These are phyloP conservation scores for Liriodendron chinense DNA, from an alignment of 164 flowering plant genomes.

Conservation along the genomic window DNA sequence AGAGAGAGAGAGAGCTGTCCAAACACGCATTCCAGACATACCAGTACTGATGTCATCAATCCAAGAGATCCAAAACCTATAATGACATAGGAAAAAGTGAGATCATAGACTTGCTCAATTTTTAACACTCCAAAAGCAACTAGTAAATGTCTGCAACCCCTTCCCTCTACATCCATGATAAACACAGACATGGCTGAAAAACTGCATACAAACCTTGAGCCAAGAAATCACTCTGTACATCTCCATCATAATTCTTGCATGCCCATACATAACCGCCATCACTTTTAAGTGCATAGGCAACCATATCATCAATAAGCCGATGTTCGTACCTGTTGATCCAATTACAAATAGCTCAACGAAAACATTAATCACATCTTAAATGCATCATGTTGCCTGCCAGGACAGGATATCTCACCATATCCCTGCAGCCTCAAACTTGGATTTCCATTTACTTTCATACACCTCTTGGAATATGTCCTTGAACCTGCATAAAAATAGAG, in stretches of 20 bases:
- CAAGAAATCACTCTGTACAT: slow-evolving; percentile 97
- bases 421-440: slow-evolving; percentile 77
- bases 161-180: not conserved
- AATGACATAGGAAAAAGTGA: slow-evolving; percentile 12
- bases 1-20: too few species aligned
- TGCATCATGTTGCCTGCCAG: not conserved
- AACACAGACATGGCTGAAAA: not conserved
- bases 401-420: slow-evolving; percentile 54
- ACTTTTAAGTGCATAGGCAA: slow-evolving; percentile 94
- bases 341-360: slow-evolving; percentile 3
- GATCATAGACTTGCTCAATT: not conserved
- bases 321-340: slow-evolving; percentile 76
- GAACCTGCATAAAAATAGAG: slow-evolving; percentile 38
- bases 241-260: slow-evolving; percentile 97
- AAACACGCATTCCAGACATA: slow-evolving; percentile 20
- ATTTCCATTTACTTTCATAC: slow-evolving; percentile 70
- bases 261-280: slow-evolving; percentile 99
- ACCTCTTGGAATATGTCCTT: slow-evolving; percentile 88
- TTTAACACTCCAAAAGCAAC: not conserved
- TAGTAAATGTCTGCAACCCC: not conserved
- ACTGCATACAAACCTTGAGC: slow-evolving; percentile 70
- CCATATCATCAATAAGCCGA: slow-evolving; percentile 98
- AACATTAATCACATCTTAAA: not conserved
- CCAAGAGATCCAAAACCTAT: slow-evolving; percentile 97
- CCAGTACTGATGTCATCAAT: slow-evolving; percentile 96